Percentiles rank a stretch among this genome's conserved stretches.
Conservation (phyloP, 305 asterid genomes). For the Solanum hybrid region DNA sequence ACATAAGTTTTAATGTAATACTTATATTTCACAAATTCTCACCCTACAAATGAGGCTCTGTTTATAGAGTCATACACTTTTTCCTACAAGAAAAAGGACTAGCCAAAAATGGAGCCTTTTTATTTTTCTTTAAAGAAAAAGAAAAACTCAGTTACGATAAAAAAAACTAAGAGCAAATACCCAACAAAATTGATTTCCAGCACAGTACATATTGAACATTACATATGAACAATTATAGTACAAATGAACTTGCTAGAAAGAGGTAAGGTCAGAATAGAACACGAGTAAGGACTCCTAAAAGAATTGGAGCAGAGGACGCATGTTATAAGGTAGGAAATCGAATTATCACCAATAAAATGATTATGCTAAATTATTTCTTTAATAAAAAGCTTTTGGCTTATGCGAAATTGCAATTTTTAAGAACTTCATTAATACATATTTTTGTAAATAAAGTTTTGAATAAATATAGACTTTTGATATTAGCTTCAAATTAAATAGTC, state of each 20-base stretch:
- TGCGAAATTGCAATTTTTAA: background rate
- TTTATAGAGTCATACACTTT: background rate
- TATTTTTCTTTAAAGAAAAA: no score
- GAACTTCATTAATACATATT: background rate
- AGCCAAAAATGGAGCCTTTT: no score
- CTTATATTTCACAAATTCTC: background rate
- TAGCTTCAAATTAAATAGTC: background rate
- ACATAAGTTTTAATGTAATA: no score
- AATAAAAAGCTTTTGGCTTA: background rate
- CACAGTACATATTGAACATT: background rate
- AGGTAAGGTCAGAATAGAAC: background rate
- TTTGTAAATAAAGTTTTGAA: background rate
- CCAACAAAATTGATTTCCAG: background rate
- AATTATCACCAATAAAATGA: no score
- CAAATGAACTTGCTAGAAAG: background rate
- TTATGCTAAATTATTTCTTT: background rate
- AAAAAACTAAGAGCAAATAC: no score
- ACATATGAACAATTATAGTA: background rate
- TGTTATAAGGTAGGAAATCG: no score
- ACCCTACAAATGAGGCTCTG: background rate
- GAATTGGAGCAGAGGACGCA: no score
- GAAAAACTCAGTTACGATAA: background rate
- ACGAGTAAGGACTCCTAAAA: background rate
- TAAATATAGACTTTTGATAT: background rate
- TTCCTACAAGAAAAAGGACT: no score